Percentiles rank a stretch among this genome's conserved stretches.
These are phyloP conservation scores for Daedaleopsis nitida DNA, from an alignment of 768 basidiomycete species.

Conservation along the genomic window DNA sequence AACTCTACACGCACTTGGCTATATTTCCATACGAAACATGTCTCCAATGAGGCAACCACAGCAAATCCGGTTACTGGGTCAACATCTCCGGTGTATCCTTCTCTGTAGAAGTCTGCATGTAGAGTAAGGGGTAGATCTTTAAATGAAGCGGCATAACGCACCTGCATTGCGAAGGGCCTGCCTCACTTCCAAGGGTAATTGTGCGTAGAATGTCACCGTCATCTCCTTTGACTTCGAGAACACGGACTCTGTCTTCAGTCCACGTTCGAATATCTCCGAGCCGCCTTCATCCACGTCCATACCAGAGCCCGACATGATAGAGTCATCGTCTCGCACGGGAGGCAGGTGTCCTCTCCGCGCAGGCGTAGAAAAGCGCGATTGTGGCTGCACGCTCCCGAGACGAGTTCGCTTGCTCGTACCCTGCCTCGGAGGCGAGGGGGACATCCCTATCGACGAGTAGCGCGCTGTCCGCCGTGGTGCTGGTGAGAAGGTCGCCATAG, in stretches of 20 bases:
- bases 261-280: constrained; percentile 42
- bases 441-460: constrained; percentile 31
- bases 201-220: constrained; percentile 64
- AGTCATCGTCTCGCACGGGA: constrained; percentile 39
- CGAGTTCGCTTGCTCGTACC: constrained; percentile 29
- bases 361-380: constrained; percentile 48
- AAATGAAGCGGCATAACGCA: constrained; percentile 32
- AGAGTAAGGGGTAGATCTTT: constrained; percentile 3
- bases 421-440: constrained; percentile 25
- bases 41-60: constrained; percentile 67
- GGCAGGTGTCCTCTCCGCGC: constrained; percentile 23
- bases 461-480: constrained; percentile 61
- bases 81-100: constrained; percentile 69
- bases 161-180: constrained; percentile 71
- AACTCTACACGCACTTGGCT: constrained; percentile 47
- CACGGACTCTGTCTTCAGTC: constrained; percentile 36
- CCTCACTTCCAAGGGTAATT: constrained; percentile 72
- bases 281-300: constrained; percentile 71
- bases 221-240: constrained; percentile 79
- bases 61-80: constrained; percentile 75
- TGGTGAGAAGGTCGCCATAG: constrained; percentile 63
- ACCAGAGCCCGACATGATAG: constrained; percentile 30
- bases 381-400: constrained; percentile 32
- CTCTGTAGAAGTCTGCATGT: constrained; percentile 62
- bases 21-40: constrained; percentile 86